Percentiles rank a stretch among this genome's conserved stretches.
Conservation (phyloP, 306 rosid species). For the Nissolia schottii region DNA sequence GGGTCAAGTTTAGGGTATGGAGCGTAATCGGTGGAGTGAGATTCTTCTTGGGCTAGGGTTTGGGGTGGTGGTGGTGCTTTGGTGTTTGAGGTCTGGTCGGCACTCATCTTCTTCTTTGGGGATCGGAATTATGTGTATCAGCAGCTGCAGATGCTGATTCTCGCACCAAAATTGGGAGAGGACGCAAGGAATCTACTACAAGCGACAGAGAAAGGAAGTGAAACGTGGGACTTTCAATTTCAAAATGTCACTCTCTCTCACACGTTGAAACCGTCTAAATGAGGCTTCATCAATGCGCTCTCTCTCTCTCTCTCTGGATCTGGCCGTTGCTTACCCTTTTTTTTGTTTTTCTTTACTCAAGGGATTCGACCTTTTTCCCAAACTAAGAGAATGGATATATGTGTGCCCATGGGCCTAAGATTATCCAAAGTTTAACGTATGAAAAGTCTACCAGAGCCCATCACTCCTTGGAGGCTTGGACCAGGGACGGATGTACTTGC, state of each 20-base stretch:
- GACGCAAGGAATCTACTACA: background rate
- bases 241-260: conserved; percentile 13
- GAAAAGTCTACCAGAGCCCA: too few species aligned
- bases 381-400: background rate
- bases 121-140: background rate
- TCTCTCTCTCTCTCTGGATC: conserved; percentile 10
- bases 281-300: background rate
- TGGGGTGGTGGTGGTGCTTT: background rate
- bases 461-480: too few species aligned
- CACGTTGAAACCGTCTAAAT: background rate
- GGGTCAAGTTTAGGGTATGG: conserved; percentile 80
- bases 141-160: background rate
- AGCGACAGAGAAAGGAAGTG: background rate
- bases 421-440: too few species aligned
- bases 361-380: background rate
- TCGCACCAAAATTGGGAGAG: background rate
- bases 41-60: background rate
- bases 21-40: conserved; percentile 63
- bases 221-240: conserved; percentile 14
- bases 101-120: background rate
- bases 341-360: background rate
- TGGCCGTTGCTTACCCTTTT: background rate
- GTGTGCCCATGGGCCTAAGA: too few species aligned
- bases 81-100: conserved; percentile 11
- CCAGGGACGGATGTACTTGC: too few species aligned